A percentile compares a stretch with the other conserved stretches of the same genome.
Evolutionary conservation across 2,329 filamentous ascomycete species (phyloP).

Genomic region (Pseudogymnoascus pannorum): DNA sequence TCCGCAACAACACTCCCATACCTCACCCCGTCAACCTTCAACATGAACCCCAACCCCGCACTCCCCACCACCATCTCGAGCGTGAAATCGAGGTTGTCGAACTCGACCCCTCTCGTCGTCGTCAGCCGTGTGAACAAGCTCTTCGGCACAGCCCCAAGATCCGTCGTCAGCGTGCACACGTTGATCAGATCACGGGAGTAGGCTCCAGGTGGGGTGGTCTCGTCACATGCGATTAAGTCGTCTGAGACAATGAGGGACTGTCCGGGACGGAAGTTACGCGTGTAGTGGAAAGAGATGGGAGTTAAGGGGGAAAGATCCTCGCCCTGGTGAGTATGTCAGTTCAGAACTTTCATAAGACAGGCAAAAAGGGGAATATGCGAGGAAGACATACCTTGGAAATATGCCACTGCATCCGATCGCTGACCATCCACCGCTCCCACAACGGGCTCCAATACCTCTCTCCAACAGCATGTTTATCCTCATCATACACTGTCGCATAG

Average conservation of each 20-base stretch:
- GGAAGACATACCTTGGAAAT: slow-evolving; percentile 58
- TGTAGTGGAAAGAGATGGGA: slow-evolving; percentile 78
- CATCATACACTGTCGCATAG: slow-evolving; percentile 75
- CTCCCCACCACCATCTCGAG: slow-evolving; percentile 78
- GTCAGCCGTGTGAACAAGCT: slow-evolving; percentile 67
- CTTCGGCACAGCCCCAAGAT: slow-evolving; percentile 67
- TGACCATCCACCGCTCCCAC: slow-evolving; percentile 79
- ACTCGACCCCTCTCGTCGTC: slow-evolving; percentile 72
- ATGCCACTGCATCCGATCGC: slow-evolving; percentile 79
- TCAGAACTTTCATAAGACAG: background rate
- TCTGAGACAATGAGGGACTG: slow-evolving; percentile 73
- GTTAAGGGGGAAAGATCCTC: slow-evolving; percentile 66
- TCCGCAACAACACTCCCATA: slow-evolving; percentile 73
- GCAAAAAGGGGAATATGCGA: background rate
- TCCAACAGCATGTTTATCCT: slow-evolving; percentile 62
- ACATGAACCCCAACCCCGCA: slow-evolving; percentile 67
- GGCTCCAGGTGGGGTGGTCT: slow-evolving; percentile 55
- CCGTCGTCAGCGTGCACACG: slow-evolving; percentile 75
- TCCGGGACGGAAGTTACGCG: slow-evolving; percentile 70
- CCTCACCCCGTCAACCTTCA: slow-evolving; percentile 69
- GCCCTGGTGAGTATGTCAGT: slow-evolving; percentile 41
- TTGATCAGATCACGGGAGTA: slow-evolving; percentile 57
- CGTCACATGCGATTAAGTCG: slow-evolving; percentile 69
- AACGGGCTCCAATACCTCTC: slow-evolving; percentile 74
- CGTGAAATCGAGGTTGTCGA: slow-evolving; percentile 75